phyloP scores from a whole-genome alignment of 1,284 basidiomycete genomes.

The Exsudoporus floridanus region DNA sequence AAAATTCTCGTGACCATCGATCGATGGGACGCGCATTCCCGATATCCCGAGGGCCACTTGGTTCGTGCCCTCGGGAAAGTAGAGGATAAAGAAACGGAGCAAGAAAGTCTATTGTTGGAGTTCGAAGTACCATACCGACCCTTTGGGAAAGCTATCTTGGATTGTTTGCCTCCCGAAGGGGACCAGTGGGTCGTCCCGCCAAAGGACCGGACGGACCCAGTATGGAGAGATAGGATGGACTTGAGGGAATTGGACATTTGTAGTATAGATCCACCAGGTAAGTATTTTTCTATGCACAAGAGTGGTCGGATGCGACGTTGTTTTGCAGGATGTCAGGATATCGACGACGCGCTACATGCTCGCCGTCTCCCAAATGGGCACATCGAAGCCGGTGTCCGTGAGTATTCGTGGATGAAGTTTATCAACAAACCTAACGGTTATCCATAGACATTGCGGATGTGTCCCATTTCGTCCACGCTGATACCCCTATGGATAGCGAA shows the following conservation, averaged over 20 bases:
- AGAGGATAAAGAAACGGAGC: constrained; percentile 95
- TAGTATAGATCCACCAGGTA: constrained; percentile 95
- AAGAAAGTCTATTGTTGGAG: constrained; percentile 92
- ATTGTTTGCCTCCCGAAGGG: constrained; percentile 89
- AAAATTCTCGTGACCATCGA: constrained; percentile 98
- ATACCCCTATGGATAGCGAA: constrained; percentile 96
- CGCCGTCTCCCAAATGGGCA: constrained; percentile 87
- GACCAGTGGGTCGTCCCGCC: constrained; percentile 92
- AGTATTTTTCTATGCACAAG: background rate
- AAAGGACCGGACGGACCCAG: constrained; percentile 53
- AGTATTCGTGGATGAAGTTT: constrained; percentile 41
- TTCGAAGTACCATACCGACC: constrained; percentile 97
- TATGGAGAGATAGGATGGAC: constrained; percentile 90
- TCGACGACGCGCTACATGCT: constrained; percentile 98
- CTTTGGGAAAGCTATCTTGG: constrained; percentile 92
- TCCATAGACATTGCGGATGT: constrained; percentile 93
- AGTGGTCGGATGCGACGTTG: background rate
- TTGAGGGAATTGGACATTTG: constrained; percentile 86
- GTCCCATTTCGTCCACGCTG: constrained; percentile 91
- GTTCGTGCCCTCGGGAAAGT: constrained; percentile 90
- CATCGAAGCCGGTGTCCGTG: constrained; percentile 96
- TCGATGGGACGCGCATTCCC: constrained; percentile 82
- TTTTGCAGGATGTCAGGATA: constrained; percentile 86
- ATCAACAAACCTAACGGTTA: background rate
- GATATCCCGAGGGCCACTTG: constrained; percentile 98